Percentiles rank a stretch among this genome's conserved stretches.
Conservation (phyloP, 2,329 filamentous ascomycete species). For the Neofusicoccum cordaticola region DNA sequence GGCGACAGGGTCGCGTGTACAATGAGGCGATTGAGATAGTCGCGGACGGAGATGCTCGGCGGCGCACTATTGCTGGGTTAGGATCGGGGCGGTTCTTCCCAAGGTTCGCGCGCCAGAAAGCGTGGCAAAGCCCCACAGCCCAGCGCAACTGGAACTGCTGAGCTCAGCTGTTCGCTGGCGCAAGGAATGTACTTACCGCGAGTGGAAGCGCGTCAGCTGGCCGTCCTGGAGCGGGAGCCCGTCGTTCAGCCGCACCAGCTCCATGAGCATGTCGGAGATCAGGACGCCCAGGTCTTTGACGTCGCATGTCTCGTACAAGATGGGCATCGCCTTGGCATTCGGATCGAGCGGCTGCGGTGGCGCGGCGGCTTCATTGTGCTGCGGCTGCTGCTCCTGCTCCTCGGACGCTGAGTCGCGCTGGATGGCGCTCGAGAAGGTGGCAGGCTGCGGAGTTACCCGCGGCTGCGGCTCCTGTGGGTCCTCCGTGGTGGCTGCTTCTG, state of each 20-base stretch:
- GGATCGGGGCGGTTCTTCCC: constrained; percentile 12
- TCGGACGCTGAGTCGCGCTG: neutral
- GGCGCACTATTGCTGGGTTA: constrained; percentile 52
- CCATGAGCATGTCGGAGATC: constrained; percentile 92
- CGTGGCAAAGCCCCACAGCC: neutral
- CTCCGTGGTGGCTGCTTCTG: constrained; percentile 12
- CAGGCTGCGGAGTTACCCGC: constrained; percentile 31
- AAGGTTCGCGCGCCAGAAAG: neutral
- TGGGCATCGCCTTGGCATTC: constrained; percentile 60
- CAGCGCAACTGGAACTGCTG: neutral
- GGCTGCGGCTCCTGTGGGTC: constrained; percentile 29
- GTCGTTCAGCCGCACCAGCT: constrained; percentile 92
- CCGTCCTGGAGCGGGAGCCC: constrained; percentile 78
- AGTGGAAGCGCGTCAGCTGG: constrained; percentile 91
- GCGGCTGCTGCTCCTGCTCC: neutral
- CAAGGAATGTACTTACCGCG: constrained; percentile 57
- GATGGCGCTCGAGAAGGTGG: neutral
- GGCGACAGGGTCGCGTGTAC: constrained; percentile 91
- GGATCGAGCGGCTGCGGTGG: constrained; percentile 26
- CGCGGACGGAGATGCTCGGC: constrained; percentile 88
- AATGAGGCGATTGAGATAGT: constrained; percentile 89
- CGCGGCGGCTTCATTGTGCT: constrained; percentile 1
- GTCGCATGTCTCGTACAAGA: constrained; percentile 75
- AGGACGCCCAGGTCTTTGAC: constrained; percentile 85
- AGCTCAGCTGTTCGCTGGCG: neutral